Conservation (phyloP, 192 early-diverging fungal genomes). For the Coemansia sp. region DNA sequence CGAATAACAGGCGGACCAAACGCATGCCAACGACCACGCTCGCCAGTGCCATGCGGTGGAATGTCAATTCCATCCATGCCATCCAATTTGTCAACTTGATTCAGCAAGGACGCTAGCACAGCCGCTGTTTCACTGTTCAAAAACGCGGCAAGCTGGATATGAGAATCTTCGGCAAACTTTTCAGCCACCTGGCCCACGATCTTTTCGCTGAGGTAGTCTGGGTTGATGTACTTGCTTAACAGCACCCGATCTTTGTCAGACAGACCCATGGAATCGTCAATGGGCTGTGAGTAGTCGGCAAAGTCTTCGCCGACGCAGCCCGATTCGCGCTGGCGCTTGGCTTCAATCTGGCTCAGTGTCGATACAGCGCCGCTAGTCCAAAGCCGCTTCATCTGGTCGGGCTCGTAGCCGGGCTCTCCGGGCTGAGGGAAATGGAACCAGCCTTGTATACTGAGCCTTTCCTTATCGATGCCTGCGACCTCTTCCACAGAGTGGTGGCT, state of each 20-base stretch:
- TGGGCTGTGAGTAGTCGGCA: slow-evolving; percentile 16
- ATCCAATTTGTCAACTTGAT: slow-evolving; percentile 57
- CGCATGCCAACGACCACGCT: slow-evolving; percentile 59
- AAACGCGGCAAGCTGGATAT: slow-evolving; percentile 67
- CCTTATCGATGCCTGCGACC: slow-evolving; percentile 59
- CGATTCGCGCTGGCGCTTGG: slow-evolving; percentile 33
- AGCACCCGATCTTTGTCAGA: slow-evolving; percentile 55
- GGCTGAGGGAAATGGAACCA: slow-evolving; percentile 82
- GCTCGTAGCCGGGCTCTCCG: slow-evolving; percentile 67
- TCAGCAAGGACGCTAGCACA: slow-evolving; percentile 39
- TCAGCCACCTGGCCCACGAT: slow-evolving; percentile 62
- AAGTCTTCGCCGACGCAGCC: slow-evolving; percentile 46
- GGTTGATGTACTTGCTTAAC: slow-evolving; percentile 63
- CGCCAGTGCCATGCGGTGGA: slow-evolving; percentile 64
- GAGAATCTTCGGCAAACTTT: slow-evolving; percentile 68
- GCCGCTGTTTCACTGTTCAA: slow-evolving; percentile 54
- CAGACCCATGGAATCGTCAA: slow-evolving; percentile 32
- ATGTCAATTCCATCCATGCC: slow-evolving; percentile 42
- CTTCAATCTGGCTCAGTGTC: slow-evolving; percentile 64
- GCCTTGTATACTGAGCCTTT: slow-evolving; percentile 68
- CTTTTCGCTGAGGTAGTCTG: slow-evolving; percentile 61
- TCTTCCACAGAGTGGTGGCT: slow-evolving; percentile 83
- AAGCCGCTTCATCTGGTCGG: slow-evolving; percentile 52
- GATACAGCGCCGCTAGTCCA: slow-evolving; percentile 56
- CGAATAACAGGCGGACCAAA: slow-evolving; percentile 67